Evolutionary conservation across 345 rosid genomes (phyloP).

Genomic region (rapeseed (Brassica napus)): DNA sequence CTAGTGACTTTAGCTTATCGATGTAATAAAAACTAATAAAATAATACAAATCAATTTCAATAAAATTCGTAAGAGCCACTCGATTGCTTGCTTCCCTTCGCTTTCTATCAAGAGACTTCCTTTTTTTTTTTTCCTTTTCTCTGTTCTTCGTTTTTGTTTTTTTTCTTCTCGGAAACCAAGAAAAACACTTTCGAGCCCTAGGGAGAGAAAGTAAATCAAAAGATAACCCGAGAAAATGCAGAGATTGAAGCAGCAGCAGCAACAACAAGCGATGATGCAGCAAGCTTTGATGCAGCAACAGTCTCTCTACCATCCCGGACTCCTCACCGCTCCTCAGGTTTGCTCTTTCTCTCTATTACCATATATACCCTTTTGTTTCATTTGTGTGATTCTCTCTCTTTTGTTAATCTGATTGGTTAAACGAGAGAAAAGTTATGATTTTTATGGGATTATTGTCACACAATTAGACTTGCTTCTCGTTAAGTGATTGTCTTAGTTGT

Average conservation of each 20-base stretch:
- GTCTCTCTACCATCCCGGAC: conserved; percentile 92
- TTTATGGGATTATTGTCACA: not conserved
- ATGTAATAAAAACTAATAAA: not conserved
- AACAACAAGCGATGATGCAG: conserved; percentile 86
- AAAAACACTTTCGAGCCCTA: conserved; percentile 38
- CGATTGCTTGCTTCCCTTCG: conserved; percentile 34
- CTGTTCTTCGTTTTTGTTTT: not conserved
- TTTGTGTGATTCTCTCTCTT: conserved; percentile 1
- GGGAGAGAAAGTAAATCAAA: not conserved
- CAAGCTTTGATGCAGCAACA: conserved; percentile 97
- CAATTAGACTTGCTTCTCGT: not conserved
- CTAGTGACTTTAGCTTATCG: conserved; percentile 22
- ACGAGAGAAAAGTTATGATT: not conserved
- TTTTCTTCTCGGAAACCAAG: conserved; percentile 12
- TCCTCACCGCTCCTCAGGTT: conserved; percentile 88
- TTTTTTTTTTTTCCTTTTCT: not conserved
- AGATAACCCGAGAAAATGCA: conserved; percentile 30
- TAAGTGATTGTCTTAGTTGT: not conserved
- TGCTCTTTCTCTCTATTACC: conserved; percentile 27
- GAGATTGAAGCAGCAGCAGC: conserved; percentile 62
- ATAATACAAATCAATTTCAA: not conserved
- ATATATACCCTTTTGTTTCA: not conserved
- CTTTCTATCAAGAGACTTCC: conserved; percentile 36
- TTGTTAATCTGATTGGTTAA: conserved; percentile 7
- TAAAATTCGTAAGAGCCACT: conserved; percentile 40